A percentile compares a stretch with the other conserved stretches of the same genome.
phyloP scores from a whole-genome alignment of 768 basidiomycete species.

The Pleurotus giganteus region DNA sequence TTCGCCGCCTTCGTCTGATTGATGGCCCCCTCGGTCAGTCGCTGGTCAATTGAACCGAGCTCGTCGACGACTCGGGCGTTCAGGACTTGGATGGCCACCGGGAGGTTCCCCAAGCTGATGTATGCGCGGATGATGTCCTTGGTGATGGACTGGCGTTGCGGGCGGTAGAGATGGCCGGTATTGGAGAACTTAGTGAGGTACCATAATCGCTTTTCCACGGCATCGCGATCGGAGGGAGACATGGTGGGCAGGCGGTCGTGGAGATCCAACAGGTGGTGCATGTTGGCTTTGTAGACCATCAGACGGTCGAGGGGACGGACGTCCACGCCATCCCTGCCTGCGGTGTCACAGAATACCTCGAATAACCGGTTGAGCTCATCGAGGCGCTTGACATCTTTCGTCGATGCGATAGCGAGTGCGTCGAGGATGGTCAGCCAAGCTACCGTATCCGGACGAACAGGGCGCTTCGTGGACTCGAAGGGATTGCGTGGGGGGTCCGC shows the following conservation, averaged over 20 bases:
- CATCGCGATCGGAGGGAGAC: background rate
- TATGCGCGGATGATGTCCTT: background rate
- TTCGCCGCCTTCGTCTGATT: background rate
- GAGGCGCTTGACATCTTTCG: constrained; percentile 32
- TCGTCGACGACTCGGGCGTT: background rate
- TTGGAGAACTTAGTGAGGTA: background rate
- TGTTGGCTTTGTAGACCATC: constrained; percentile 43
- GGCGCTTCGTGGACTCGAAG: constrained; percentile 38
- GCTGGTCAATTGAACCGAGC: background rate
- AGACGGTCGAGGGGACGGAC: constrained; percentile 36
- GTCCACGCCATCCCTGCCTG: constrained; percentile 29
- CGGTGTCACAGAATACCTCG: constrained; percentile 32
- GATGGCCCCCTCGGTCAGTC: background rate
- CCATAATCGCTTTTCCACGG: constrained; percentile 8
- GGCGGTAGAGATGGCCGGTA: background rate
- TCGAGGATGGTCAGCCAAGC: constrained; percentile 65
- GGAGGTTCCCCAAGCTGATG: background rate
- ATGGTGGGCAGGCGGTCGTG: background rate
- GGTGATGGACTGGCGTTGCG: background rate
- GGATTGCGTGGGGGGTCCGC: constrained; percentile 27
- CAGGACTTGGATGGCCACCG: background rate
- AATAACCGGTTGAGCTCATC: constrained; percentile 58
- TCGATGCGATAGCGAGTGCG: constrained; percentile 40
- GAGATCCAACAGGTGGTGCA: constrained; percentile 27
- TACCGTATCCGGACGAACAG: constrained; percentile 48